Base-by-base conservation (phyloP, 2,329 filamentous ascomycete genomes). In the Aspergillus sclerotialis region DNA sequence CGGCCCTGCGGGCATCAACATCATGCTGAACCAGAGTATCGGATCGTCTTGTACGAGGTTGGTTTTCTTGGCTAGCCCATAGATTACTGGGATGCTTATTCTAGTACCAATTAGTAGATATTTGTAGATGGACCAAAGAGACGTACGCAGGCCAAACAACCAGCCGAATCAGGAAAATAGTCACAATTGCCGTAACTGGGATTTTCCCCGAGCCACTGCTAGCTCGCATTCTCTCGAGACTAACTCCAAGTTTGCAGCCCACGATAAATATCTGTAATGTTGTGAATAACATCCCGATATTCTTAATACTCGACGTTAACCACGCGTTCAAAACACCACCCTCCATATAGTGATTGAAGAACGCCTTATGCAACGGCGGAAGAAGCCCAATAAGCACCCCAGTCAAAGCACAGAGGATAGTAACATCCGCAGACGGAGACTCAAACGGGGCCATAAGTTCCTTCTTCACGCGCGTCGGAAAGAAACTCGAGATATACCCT, bases 271-370 rank as follows among this genome's bases (percentile, higher is more conserved):
- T 75, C 18, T 81, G 80, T 16, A 81, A 58, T 0, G 75, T 70
- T 0, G 80, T 76, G 49, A 84, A 84, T 0, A 84, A 63, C 0
- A 69, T 65, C 3, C 80, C 79, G 14, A 82, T 66, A 36, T 78
- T 81, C 43, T 75, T 69, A 13, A 83, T 57, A 0, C 73, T 72
- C 0, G 69, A 66, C 0, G 78, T 82, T 25, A 84, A 59, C 79
- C 78, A 84, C 1, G 78, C 78, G 13, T 73, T 78, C 46, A 83
- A 72, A 36, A 79, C 73, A 2, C 80, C 78, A 5, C 79, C 80
- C 4, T 79, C 60, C 6, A 72, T 53, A 7, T 68, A 68, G 9
- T 68, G 57, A 32, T 60, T 67, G 62, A 84, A 84, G 56, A 84
- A 83, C 2, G 74, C 69, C 3, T 56, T 57, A 45, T 83, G 78